These are phyloP conservation scores for Sarocladium oryzae DNA, from an alignment of 2,329 filamentous ascomycete species.

Conservation along the genomic window DNA sequence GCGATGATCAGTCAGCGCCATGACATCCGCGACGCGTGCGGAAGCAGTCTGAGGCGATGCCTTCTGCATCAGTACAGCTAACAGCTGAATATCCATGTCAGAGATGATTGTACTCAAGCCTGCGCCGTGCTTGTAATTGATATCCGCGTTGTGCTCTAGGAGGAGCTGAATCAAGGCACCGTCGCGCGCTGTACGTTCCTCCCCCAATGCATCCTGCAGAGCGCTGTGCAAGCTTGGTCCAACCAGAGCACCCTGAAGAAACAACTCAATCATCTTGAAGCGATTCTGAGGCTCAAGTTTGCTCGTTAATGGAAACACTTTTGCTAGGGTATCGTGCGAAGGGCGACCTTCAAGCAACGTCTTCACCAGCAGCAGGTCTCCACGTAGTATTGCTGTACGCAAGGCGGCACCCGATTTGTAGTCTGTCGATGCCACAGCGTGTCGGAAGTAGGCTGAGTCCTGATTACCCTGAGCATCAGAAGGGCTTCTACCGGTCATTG, in stretches of 20 bases:
- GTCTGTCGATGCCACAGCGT: slow-evolving; percentile 46
- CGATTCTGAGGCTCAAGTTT: slow-evolving; percentile 36
- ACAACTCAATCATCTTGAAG: slow-evolving; percentile 42
- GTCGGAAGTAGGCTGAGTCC: slow-evolving; percentile 25
- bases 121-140: slow-evolving; percentile 47
- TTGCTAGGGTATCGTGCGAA: slow-evolving; percentile 37
- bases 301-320: slow-evolving; percentile 42
- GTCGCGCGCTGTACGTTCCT: slow-evolving; percentile 40
- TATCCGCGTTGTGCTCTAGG: slow-evolving; percentile 44
- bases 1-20: slow-evolving; percentile 36
- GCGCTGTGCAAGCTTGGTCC: slow-evolving; percentile 41
- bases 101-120: slow-evolving; percentile 41
- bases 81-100: slow-evolving; percentile 39
- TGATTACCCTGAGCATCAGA: not conserved
- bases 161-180: slow-evolving; percentile 45
- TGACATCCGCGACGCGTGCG: slow-evolving; percentile 40
- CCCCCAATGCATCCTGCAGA: slow-evolving; percentile 45
- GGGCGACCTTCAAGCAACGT: slow-evolving; percentile 42
- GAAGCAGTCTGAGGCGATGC: slow-evolving; percentile 41
- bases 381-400: slow-evolving; percentile 39
- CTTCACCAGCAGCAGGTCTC: slow-evolving; percentile 37
- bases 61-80: slow-evolving; percentile 39
- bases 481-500: not conserved
- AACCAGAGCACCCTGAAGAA: slow-evolving; percentile 42
- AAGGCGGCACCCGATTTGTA: slow-evolving; percentile 46